Conservation (phyloP, 768 basidiomycete genomes). For the Collybia mongolica region DNA sequence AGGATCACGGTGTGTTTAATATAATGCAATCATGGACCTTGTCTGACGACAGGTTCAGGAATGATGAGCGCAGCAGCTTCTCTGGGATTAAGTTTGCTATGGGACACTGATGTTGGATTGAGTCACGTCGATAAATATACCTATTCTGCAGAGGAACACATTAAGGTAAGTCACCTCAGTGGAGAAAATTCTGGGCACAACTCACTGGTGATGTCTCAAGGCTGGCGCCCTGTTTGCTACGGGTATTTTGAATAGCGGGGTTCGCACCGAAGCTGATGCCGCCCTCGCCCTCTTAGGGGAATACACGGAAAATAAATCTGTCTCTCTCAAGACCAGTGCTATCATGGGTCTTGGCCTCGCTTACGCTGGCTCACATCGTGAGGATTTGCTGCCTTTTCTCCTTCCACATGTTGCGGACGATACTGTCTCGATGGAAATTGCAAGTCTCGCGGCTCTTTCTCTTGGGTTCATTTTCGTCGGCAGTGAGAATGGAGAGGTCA, state of each 20-base stretch:
- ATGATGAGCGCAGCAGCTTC: constrained; percentile 98
- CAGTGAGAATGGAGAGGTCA: constrained; percentile 91
- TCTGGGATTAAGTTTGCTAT: constrained; percentile 87
- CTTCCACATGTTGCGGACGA: constrained; percentile 85
- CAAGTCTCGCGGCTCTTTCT: constrained; percentile 80
- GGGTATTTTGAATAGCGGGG: constrained; percentile 85
- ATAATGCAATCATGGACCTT: background rate
- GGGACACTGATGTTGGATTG: constrained; percentile 95
- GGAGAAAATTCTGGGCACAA: background rate
- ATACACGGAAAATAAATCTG: constrained; percentile 84
- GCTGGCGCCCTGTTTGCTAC: constrained; percentile 95
- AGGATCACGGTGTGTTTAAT: constrained; percentile 77
- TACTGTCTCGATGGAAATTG: constrained; percentile 82
- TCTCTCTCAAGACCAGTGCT: constrained; percentile 80
- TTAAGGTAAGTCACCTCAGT: constrained; percentile 57
- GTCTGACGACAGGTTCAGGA: constrained; percentile 38
- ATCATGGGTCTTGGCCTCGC: constrained; percentile 94
- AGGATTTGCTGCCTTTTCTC: constrained; percentile 78
- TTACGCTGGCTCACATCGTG: constrained; percentile 90
- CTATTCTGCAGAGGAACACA: constrained; percentile 93
- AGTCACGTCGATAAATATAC: constrained; percentile 97
- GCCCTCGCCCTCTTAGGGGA: constrained; percentile 89
- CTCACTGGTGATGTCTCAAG: constrained; percentile 24
- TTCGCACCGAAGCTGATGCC: constrained; percentile 91
- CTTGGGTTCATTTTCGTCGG: constrained; percentile 96